Base-by-base conservation (phyloP, 2,329 filamentous ascomycete genomes). In the Berkeleyomyces basicola region DNA sequence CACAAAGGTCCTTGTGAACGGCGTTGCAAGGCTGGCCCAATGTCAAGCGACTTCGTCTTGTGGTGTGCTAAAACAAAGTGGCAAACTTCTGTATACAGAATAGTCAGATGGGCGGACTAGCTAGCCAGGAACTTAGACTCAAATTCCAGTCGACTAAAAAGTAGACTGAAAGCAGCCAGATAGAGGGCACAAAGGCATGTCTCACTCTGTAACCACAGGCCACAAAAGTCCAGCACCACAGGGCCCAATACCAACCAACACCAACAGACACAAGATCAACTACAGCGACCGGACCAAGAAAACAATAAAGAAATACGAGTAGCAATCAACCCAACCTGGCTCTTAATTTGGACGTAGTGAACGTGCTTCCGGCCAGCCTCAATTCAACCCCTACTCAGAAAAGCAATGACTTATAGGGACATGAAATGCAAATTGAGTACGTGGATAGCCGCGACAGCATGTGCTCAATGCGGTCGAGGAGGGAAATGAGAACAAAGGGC, bases 381-480 rank as follows among this genome's bases (percentile, higher is more conserved):
- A 55, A 16, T 39, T 37, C 51, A 55, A 55, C 33, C 33, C 51
- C 51, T 37, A 37, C 31, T 23, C 31, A 23, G 23, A 23, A 23
- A 23, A 23, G 23, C 23, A 23, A 23, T 23, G 23, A 23, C 23
- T 23, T 23, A 23, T 23, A 23, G 23, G 23, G 23, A 23, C 7
- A 39, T 53, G 36, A 37, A 53, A 39, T 53, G 7, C 31, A 53
- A 53, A 53, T 55, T 39, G 51, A 55, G 14, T 3, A 61, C 60
- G 49, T 57, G 37, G 23, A 39, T 31, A 39, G 60, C 60, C 55
- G 53, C 61, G 55, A 63, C 55, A 63, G 33, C 55, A 40, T 33
- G 42, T 39, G 44, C 44, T 40, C 43, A 39, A 33, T 14, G 51
- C 16, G 42, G 23, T 10, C 23, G 6, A 43, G 16, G 10, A 47